These are phyloP conservation scores for Nicotiana otophora DNA, from an alignment of 257 asterid species.

Conservation along the genomic window DNA sequence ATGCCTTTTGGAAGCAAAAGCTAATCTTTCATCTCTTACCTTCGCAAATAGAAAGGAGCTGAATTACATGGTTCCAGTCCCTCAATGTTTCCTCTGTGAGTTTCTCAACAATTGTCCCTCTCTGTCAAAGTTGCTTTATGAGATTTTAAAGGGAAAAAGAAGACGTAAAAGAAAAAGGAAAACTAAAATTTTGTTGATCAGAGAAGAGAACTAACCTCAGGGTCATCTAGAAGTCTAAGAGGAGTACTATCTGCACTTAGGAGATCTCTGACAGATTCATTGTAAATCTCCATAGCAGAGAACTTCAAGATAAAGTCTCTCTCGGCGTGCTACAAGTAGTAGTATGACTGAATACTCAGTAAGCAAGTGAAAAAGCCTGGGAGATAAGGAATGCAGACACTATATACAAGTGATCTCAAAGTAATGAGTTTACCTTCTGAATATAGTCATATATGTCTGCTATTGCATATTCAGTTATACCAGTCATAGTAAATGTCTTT, in stretches of 20 bases:
- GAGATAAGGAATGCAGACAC: neutral
- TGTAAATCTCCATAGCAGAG: conserved; percentile 94
- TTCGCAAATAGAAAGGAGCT: conserved; percentile 79
- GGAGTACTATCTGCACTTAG: conserved; percentile 64
- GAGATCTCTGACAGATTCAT: conserved; percentile 92
- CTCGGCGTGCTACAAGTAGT: conserved; percentile 59
- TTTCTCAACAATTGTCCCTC: conserved; percentile 88
- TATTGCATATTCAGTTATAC: conserved; percentile 82
- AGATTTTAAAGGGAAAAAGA: neutral
- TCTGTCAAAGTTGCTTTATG: conserved; percentile 32
- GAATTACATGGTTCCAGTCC: conserved; percentile 74
- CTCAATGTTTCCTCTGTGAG: conserved; percentile 75
- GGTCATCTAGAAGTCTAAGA: conserved; percentile 85
- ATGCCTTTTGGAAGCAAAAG: neutral
- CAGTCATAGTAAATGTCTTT: conserved; percentile 91
- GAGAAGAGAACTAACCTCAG: conserved; percentile 55
- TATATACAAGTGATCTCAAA: neutral
- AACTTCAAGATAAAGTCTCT: conserved; percentile 70
- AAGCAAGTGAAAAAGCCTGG: conserved; percentile 4
- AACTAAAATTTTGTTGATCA: neutral
- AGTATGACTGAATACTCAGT: neutral
- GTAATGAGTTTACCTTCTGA: conserved; percentile 45
- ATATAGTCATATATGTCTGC: conserved; percentile 73
- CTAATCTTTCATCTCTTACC: conserved; percentile 32
- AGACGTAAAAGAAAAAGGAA: neutral